Evolutionary conservation across 768 basidiomycete genomes (phyloP), one percentile per base, ranked within the genome.

Genomic region (Tylopilus plumbeoviolaceoides): DNA sequence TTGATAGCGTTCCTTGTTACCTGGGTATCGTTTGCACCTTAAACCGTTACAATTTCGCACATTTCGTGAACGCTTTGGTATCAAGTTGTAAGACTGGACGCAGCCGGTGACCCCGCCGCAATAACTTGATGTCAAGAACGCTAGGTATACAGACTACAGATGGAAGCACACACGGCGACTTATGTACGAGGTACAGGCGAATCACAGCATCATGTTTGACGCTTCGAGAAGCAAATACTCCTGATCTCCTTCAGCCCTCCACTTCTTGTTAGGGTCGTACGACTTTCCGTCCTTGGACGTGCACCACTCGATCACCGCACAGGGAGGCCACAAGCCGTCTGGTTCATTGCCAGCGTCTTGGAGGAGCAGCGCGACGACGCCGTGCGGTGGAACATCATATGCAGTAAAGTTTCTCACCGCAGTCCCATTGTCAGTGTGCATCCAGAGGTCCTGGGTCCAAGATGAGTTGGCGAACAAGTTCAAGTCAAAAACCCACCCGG

Each of bases 271-370:
- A 9, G 66, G 59, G 44, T 73, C 69, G 9, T 66, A 62, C 27
- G 63, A 51, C 11, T 78, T 84, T 4, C 85, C 85, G 52, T 87
- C 78, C 69, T 82, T 53, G 49, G 72, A 72, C 55, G 74, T 83
- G 65, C 85, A 87, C 78, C 81, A 82, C 44, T 78, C 75, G 52
- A 69, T 65, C 46, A 73, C 74, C 12, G 77, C 78, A 64, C 86
- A 87, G 18, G 78, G 76, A 4, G 85, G 85, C 59, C 73, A 72
- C 2, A 76, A 67, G 2, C 78, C 83, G 35, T 62, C 74, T 9
- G 87, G 86, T 61, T 87, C 86, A 49, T 87, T 75, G 0, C 84
- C 85, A 1, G 77, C 82, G 58, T 89, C 87, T 44, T 75, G 77
- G 42, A 88, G 67, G 49, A 89, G 69, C 10, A 88, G 60, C 30